Conservation (phyloP, 2,329 filamentous ascomycete genomes). For the Aspergillus tanneri region DNA sequence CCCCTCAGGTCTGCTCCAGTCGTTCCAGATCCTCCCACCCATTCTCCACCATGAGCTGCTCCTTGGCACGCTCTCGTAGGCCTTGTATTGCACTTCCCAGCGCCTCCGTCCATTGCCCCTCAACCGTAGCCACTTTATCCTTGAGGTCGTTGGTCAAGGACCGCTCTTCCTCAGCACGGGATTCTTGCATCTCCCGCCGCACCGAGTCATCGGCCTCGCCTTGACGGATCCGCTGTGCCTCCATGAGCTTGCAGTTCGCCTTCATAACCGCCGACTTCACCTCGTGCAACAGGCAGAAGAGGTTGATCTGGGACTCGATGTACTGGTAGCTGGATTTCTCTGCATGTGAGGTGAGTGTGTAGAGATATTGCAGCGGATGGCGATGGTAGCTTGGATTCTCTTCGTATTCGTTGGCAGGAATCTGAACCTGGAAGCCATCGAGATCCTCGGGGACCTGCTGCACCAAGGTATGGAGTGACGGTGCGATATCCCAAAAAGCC, state of each 20-base stretch:
- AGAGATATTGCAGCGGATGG: slow-evolving; percentile 87
- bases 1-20: slow-evolving; percentile 33
- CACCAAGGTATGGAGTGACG: slow-evolving; percentile 71
- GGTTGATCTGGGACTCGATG: slow-evolving; percentile 89
- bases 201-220: slow-evolving; percentile 45
- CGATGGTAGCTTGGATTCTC: slow-evolving; percentile 81
- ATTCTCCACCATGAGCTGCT: slow-evolving; percentile 71
- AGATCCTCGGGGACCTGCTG: slow-evolving; percentile 69
- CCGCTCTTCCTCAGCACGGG: slow-evolving; percentile 65
- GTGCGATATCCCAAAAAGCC: slow-evolving; percentile 97
- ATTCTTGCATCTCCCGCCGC: slow-evolving; percentile 53
- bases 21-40: slow-evolving; percentile 82
- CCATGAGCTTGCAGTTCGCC: slow-evolving; percentile 65
- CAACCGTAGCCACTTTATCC: slow-evolving; percentile 86
- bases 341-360: slow-evolving; percentile 77
- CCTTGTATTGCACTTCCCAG: slow-evolving; percentile 73
- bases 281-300: slow-evolving; percentile 86
- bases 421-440: slow-evolving; percentile 66
- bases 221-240: slow-evolving; percentile 59
- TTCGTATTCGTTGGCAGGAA: slow-evolving; percentile 74
- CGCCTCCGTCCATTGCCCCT: slow-evolving; percentile 85
- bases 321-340: slow-evolving; percentile 95
- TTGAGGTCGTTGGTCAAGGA: slow-evolving; percentile 81
- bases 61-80: slow-evolving; percentile 71
- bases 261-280: slow-evolving; percentile 76